Evolutionary conservation across 106 monocot genomes (phyloP), one percentile per base, ranked within the genome.

Genomic region (Dactylorhiza incarnata): DNA sequence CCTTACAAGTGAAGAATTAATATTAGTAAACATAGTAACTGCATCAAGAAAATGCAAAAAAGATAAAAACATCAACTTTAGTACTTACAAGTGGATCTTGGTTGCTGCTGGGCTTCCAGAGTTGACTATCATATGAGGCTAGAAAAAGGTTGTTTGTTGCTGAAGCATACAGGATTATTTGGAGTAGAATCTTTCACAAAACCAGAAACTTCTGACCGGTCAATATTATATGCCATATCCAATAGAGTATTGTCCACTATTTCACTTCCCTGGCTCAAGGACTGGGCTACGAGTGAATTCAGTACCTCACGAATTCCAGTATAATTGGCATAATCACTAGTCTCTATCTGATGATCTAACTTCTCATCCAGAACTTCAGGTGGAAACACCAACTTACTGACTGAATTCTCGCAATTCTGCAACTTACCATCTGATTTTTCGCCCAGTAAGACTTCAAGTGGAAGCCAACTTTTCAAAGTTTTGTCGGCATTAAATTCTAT

Each of bases 361-460:
- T 49, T 59, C 72, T 76, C 71, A 47, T 74, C 77, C 43, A 84
- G 58, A 6, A 69, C 53, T 78, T 80, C 82, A 59, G 84, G 72
- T 43, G 82, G 66, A 20, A 77, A 47, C 47, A 9, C 76, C 62
- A 63, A 24, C 9, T 63, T 63, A 23, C 6, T 63, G 62, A 20
- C 62, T 2, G n/a, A 16, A 5, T 62, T 9, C 66, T 70, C 43
- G 15, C 25, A 1, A 45, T 70, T n/a, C 69, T 70, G 7, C 15
- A 15, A 15, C 11, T 50, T 45, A 9, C 22, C 72, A 62, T 56
- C 58, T 6, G 56, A 49, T 68, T 43, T 50, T 76, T 75, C 76
- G 49, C 76, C 78, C 25, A 87, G 78, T 51, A 85, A 48, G 22
- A 74, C 45, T 78, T 81, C 82, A 55, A 90, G 73, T 25, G 82